Evolutionary conservation across 2,329 filamentous ascomycete species (phyloP), one percentile per base, ranked within the genome.

Genomic region (Fusarium austroafricanum): DNA sequence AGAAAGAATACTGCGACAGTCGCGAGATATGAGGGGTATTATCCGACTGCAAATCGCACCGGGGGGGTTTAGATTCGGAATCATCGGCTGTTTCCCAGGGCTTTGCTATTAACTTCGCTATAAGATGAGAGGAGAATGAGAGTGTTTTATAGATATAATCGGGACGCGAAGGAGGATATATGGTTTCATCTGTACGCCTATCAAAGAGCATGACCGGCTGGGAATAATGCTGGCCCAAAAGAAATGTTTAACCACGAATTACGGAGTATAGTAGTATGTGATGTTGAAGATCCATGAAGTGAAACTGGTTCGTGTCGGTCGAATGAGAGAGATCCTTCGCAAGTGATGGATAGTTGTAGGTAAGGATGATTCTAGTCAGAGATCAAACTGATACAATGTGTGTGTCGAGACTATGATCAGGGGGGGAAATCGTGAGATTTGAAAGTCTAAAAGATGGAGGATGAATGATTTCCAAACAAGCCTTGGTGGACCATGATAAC

Each of bases 101-200:
- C 10, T 31, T 31, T 31, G 29, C 29, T 31, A 31, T 31, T 12
- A 31, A 26, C 23, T 33, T 54, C 51, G 40, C 35, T 51, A 64
- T 38, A 47, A 50, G 49, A 63, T 57, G 54, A 47, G 45, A 46
- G 45, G 60, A 53, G 37, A 42, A 35, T 9, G 39, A 42, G 29
- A 15, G 37, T 68, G 49, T 35, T 55, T 60, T 61, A 49, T 39
- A 64, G 33, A 67, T 56, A 55, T 60, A 51, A 50, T 53, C 51
- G 42, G 54, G 44, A 39, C 26, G 26, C 39, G 23, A 62, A 43
- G 61, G 37, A 43, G 44, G 31, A 42, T 67, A 39, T 53, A 45
- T 51, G 63, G 57, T 70, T 69, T 69, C 60, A 66, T 57, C 45
- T 67, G 35, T 47, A 50, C 31, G 28, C 31, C 33, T 52, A 47